These are phyloP conservation scores for Fragilaria radians DNA, from an alignment of 108 stramenopile species.

Conservation along the genomic window DNA sequence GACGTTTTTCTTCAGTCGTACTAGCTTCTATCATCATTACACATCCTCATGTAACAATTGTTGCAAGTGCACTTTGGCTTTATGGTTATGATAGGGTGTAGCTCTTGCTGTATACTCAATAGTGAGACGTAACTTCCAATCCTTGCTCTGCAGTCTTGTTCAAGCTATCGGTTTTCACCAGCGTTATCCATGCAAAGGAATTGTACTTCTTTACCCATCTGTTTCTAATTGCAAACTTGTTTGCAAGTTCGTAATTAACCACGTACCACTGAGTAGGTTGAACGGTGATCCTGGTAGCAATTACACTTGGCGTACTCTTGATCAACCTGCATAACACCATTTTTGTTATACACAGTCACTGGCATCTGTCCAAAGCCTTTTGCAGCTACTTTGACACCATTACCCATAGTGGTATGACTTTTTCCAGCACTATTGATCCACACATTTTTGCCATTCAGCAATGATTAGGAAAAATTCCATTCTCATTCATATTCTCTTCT, in stretches of 20 bases:
- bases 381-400: not conserved
- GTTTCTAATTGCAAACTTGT: conserved; percentile 5
- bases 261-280: conserved; percentile 7
- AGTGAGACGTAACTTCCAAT: conserved; percentile 16
- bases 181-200: too few relatives aligned
- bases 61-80: conserved; percentile 23
- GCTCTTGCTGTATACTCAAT: conserved; percentile 17
- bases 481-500: too few relatives aligned
- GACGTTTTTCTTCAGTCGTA: not conserved
- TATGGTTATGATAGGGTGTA: too few relatives aligned
- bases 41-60: conserved; percentile 1
- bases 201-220: conserved; percentile 6
- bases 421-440: too few relatives aligned
- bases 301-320: not conserved
- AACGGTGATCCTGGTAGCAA: conserved; percentile 6
- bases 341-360: conserved; percentile 10
- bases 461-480: too few relatives aligned
- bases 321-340: too few relatives aligned
- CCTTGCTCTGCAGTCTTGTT: not conserved
- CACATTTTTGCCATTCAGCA: too few relatives aligned
- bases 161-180: conserved; percentile 10
- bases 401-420: too few relatives aligned
- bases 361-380: conserved; percentile 1
- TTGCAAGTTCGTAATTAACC: conserved; percentile 8
- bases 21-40: conserved; percentile 1